Evolutionary conservation across 2,329 filamentous ascomycete genomes (phyloP), one percentile per base, ranked within the genome.

Genomic region (Gnomoniopsis sp.): DNA sequence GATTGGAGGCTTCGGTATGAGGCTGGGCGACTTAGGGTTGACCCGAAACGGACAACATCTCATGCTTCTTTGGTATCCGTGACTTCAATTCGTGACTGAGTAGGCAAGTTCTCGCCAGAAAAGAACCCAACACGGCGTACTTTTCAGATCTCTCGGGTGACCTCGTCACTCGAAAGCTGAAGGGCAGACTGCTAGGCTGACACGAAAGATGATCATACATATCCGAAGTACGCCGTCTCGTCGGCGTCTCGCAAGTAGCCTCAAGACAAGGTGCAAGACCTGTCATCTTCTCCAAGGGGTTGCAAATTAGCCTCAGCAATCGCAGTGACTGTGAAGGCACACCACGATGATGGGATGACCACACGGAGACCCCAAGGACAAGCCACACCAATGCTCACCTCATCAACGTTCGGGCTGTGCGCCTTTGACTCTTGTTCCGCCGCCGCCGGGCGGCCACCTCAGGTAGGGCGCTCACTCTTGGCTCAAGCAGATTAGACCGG

Each of bases 241-340:
- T 68, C 60, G 26, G 26, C 26, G 53, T 68, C n/a, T n/a, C n/a
- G 66, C 44, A 67, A 50, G 63, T 67, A 70, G 53, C 64, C 65
- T 53, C 69, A 55, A 34, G 67, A 53, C 21, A 59, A 59, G 50
- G 68, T 66, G 36, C 69, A 66, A 62, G 67, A 69, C 55, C 65
- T 62, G 60, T 68, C 66, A 54, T 67, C 65, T 43, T 65, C 67
- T 30, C 72, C 74, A 51, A 72, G 72, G 48, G 75, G 71, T 43
- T 69, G 74, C 36, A 79, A 68, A 61, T 74, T 73, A 41, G 75
- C 72, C 2, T 72, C 71, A 17, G 76, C 70, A 66, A 79, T 79
- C 50, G 77, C 67, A 58, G 77, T 78, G 58, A 73, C 72, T 44
- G 75, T 76, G 22, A 78, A 69, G 12, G 72, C 36, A 41, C 10